Evolutionary conservation across 768 basidiomycete genomes (phyloP), one percentile per base, ranked within the genome.

Genomic region (Gloeophyllum trabeum): DNA sequence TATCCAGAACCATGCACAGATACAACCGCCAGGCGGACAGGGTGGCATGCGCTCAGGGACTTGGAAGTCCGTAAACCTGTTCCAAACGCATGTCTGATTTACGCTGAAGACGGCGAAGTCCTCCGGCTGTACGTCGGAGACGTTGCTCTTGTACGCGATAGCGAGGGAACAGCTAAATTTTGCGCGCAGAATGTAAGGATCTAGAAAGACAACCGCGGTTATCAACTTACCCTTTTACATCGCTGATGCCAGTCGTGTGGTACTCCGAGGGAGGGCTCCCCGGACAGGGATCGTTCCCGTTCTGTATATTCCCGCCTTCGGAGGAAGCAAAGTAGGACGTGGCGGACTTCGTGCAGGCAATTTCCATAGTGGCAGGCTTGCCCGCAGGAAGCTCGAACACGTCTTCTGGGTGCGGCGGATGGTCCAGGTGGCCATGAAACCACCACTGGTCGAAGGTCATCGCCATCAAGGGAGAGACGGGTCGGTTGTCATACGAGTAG

Each of bases 61-160:
- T 37, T 69, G 53, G 49, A 87, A 88, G 39, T 76, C 72, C 4
- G 79, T 86, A 54, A 75, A 73, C 16, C 81, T 66, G 19, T 62
- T 70, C 79, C 78, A 87, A 0, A 84, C 82, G 47, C 82, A 85
- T 0, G 75, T 79, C 38, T 81, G 78, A 53, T 86, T 85, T 10
- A 84, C 71, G 43, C 76, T 80, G 57, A 87, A 86, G 7, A 87
- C 63, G 0, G 76, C 70, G 51, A 87, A 79, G 59, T 86, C 81
- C 35, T 67, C 71, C 0, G 82, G 82, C 51, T 76, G 57, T 5
- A 88, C 70, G 0, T 67, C 49, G 0, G 55, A 60, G 1, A 67
- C 73, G 49, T 86, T 65, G 48, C 59, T 71, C 55, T 82, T 78
- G 63, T 90, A 87, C n/a, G 81, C 72, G 48, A 90, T 87, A 0